These are phyloP conservation scores for Trypanosoma cruzi DNA, from an alignment of 208 protist genomes.

Conservation along the genomic window DNA sequence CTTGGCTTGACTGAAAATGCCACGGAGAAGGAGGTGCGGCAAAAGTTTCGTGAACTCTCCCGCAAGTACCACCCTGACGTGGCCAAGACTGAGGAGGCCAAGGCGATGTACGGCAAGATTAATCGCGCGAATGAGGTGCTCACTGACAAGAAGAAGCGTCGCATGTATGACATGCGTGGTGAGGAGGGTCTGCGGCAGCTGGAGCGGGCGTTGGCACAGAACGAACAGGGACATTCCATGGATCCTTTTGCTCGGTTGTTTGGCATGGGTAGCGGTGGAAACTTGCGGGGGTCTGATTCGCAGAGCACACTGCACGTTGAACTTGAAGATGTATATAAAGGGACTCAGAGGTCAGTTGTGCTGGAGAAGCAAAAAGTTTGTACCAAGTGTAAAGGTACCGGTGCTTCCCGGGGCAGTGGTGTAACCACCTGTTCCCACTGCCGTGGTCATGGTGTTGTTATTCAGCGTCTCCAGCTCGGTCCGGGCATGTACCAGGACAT, in stretches of 20 bases:
- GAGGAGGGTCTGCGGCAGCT: constrained; percentile 85
- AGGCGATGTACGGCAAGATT: constrained; percentile 71
- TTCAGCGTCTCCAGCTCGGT: constrained; percentile 69
- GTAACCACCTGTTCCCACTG: constrained; percentile 58
- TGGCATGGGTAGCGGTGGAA: constrained; percentile 35
- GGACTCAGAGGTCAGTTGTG: constrained; percentile 62
- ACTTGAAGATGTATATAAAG: constrained; percentile 95
- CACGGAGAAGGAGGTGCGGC: constrained; percentile 85
- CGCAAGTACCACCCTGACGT: constrained; percentile 86
- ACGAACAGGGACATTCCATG: constrained; percentile 32
- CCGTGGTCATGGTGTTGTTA: constrained; percentile 57
- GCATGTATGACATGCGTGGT: constrained; percentile 94
- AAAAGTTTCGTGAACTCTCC: constrained; percentile 72
- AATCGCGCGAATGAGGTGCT: constrained; percentile 93
- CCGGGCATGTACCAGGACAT: constrained; percentile 80
- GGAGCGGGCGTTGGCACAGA: constrained; percentile 35
- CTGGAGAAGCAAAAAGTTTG: constrained; percentile 92
- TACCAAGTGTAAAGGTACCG: constrained; percentile 64
- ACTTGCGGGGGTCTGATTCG: constrained; percentile 82
- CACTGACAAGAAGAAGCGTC: constrained; percentile 83
- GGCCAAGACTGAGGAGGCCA: constrained; percentile 48
- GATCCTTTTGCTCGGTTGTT: constrained; percentile 61
- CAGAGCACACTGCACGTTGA: constrained; percentile 72
- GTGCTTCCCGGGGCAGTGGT: constrained; percentile 28
- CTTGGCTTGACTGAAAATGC: constrained; percentile 65